Percentiles rank a stretch among this genome's conserved stretches.
phyloP scores from a whole-genome alignment of 208 protist species.

The Trypanosomatidae sp. region DNA sequence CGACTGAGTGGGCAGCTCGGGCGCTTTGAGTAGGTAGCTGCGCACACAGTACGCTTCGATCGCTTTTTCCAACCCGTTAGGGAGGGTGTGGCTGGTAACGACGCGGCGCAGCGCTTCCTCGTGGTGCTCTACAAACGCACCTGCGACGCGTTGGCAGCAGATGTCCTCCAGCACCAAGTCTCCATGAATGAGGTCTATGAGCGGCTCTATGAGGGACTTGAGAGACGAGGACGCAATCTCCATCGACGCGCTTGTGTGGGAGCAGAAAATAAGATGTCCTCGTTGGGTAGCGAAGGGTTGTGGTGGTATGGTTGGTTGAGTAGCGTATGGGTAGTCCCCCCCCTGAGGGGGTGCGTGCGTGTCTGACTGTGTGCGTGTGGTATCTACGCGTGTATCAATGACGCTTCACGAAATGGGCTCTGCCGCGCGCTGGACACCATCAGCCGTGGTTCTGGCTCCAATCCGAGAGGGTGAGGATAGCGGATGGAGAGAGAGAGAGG shows the following conservation, averaged over 20 bases:
- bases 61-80: constrained; percentile 32
- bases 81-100: constrained; percentile 17
- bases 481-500: not conserved
- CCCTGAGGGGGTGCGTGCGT: not conserved
- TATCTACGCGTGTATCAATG: not conserved
- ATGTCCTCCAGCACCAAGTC: constrained; percentile 51
- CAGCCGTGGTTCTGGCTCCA: not conserved
- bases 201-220: constrained; percentile 35
- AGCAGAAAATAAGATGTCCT: not conserved
- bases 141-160: constrained; percentile 39
- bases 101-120: constrained; percentile 36
- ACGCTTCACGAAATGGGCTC: not conserved
- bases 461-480: not conserved
- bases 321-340: not conserved
- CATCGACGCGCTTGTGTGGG: not conserved
- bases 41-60: constrained; percentile 64
- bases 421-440: not conserved
- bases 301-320: not conserved
- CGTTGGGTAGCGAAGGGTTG: not conserved
- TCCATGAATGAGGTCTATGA: constrained; percentile 66
- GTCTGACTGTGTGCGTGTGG: not conserved
- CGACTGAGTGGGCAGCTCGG: constrained; percentile 45
- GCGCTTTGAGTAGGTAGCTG: constrained; percentile 33
- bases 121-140: constrained; percentile 38
- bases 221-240: constrained; percentile 4